These are phyloP conservation scores for Starmera caribaea DNA, from an alignment of 805 yeast species.

Conservation along the genomic window DNA sequence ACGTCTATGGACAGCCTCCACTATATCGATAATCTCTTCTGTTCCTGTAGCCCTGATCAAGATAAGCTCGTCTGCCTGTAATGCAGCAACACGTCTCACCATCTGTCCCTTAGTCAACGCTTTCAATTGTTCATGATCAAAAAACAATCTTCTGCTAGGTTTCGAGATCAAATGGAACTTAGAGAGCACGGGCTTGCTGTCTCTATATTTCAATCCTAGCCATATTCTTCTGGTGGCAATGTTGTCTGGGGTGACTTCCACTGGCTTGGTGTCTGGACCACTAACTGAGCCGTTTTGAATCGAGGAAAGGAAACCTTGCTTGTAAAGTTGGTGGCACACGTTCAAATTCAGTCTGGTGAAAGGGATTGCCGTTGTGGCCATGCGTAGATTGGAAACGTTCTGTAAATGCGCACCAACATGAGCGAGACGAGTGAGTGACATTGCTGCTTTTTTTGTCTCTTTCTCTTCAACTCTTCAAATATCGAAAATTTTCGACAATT, in stretches of 20 bases:
- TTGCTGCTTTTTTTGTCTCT: constrained; percentile 16
- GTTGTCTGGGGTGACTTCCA: constrained; percentile 79
- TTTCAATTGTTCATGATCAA: constrained; percentile 54
- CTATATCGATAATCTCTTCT: constrained; percentile 58
- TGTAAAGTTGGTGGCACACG: constrained; percentile 75
- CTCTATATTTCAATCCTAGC: constrained; percentile 85
- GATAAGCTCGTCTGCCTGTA: constrained; percentile 84
- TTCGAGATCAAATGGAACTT: constrained; percentile 67
- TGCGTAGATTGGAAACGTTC: constrained; percentile 71
- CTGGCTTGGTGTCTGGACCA: constrained; percentile 76
- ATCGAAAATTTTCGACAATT: too few species aligned
- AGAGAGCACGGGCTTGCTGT: constrained; percentile 67
- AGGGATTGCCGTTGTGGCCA: constrained; percentile 72
- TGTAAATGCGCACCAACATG: constrained; percentile 82
- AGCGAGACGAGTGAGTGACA: constrained; percentile 84
- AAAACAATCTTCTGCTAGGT: constrained; percentile 70
- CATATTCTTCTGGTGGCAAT: constrained; percentile 80
- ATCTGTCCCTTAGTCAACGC: constrained; percentile 68
- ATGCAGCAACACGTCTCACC: constrained; percentile 67
- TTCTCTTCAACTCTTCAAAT: not conserved
- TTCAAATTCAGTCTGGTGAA: constrained; percentile 76
- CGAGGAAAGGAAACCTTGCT: constrained; percentile 81
- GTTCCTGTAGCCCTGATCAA: constrained; percentile 45
- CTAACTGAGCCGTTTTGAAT: constrained; percentile 74
- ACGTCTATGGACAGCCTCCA: constrained; percentile 74